Conservation (phyloP, 116 monocot species). For the Iris pallida region DNA sequence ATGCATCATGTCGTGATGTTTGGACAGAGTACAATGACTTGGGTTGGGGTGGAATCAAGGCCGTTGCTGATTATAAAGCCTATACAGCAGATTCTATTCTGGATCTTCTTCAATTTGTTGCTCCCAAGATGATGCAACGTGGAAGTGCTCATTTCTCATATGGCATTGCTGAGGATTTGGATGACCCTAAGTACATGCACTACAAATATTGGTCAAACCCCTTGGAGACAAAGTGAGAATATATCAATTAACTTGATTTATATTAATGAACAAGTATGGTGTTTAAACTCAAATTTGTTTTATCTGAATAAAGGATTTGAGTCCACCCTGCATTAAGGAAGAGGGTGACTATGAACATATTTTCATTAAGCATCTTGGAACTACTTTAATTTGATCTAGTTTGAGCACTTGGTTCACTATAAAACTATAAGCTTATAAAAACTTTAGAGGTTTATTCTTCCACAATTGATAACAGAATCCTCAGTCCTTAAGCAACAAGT, state of each 20-base stretch:
- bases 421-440: no score
- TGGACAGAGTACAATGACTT: constrained; percentile 97
- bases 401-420: no score
- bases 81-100: constrained; percentile 66
- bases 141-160: constrained; percentile 92
- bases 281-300: no score
- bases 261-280: no score
- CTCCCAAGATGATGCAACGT: constrained; percentile 99
- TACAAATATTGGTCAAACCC: constrained; percentile 99
- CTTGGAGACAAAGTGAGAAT: constrained; percentile 81
- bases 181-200: constrained; percentile 85
- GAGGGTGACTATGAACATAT: no score
- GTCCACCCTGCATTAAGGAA: no score
- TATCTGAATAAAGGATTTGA: no score
- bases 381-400: no score
- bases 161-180: constrained; percentile 92
- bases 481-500: no score
- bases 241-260: background rate
- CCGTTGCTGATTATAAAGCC: constrained; percentile 81
- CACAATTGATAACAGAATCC: no score
- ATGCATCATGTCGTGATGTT: constrained; percentile 69
- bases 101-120: constrained; percentile 93
- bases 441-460: no score
- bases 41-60: constrained; percentile 80
- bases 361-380: no score